Conservation (phyloP, 2,329 filamentous ascomycete species). For the Penicillium hordei region DNA sequence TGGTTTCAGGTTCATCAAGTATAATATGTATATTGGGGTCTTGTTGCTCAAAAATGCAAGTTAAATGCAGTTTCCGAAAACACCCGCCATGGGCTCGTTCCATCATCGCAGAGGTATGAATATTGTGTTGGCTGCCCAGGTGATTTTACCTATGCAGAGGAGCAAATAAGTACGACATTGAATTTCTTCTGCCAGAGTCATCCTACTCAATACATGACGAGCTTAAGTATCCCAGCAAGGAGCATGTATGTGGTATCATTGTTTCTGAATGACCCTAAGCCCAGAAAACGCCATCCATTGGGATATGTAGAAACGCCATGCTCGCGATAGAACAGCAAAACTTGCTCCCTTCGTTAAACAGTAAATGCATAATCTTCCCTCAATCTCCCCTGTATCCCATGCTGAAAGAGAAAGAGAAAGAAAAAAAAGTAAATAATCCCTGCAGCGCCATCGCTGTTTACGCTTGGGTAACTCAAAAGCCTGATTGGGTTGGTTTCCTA, state of each 20-base stretch:
- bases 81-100: not conserved
- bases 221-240: not conserved
- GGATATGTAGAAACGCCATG: constrained; percentile 27
- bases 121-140: not conserved
- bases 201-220: not conserved
- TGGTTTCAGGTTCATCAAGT: not conserved
- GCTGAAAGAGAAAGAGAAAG: constrained; percentile 11
- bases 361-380: constrained; percentile 18
- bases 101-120: not conserved
- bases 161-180: not conserved
- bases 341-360: constrained; percentile 16
- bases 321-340: constrained; percentile 23
- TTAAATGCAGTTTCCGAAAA: not conserved
- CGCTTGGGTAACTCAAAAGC: constrained; percentile 2
- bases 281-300: constrained; percentile 23
- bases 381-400: constrained; percentile 4
- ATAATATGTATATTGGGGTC: not conserved
- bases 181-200: not conserved
- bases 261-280: constrained; percentile 4
- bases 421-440: constrained; percentile 7
- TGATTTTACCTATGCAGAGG: not conserved
- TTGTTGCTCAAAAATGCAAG: not conserved
- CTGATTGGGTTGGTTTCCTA: constrained; percentile 80
- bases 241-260: constrained; percentile 5
- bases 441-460: constrained; percentile 6